Evolutionary conservation across 495 filamentous ascomycete species (phyloP), one percentile per base, ranked within the genome.

Genomic region (Glonium stellatum): DNA sequence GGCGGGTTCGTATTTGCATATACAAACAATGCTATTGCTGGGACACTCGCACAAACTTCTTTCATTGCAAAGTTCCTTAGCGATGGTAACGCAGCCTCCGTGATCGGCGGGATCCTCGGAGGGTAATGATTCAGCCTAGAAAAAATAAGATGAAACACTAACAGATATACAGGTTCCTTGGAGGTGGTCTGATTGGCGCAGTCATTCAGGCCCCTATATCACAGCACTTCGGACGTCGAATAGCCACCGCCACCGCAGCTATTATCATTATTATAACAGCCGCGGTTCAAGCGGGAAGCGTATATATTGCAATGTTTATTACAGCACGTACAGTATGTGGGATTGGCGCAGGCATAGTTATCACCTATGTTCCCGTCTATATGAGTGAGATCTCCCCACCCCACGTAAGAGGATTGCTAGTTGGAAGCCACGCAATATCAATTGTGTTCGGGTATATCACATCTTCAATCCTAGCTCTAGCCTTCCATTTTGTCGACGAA

Each of bases 311-410:
- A 5, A 68, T 66, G 66, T 60, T 68, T 23, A 58, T 68, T 13
- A 61, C 62, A 23, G 57, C 18, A 1, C 67, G 69, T 19, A 34
- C 65, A 11, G 36, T 71, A n/a, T 62, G 64, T 15, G 69, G 67
- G 4, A 57, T 67, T 27, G 67, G 64, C 2, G 61, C 57, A 15
- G 69, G 69, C 31, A 71, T 71, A 59, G 57, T 69, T 18, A 62
- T 67, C 25, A 60, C 64, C 37, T 69, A 69, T 22, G 62, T 54
- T 19, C 67, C 67, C 0, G 67, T 71, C 15, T 69, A 71, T 48
- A 69, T 69, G 67, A 69, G 67, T 39, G 64, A 71, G 62, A 61
- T 71, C 10, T 58, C 69, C 5, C 69, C 67, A 46, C 63, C 67
- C 42, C 67, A 65, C 23, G 64, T 58, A 42, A 60, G 68, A 5